Evolutionary conservation across 441 rosid genomes (phyloP).

Genomic region (Croton laevigatus): DNA sequence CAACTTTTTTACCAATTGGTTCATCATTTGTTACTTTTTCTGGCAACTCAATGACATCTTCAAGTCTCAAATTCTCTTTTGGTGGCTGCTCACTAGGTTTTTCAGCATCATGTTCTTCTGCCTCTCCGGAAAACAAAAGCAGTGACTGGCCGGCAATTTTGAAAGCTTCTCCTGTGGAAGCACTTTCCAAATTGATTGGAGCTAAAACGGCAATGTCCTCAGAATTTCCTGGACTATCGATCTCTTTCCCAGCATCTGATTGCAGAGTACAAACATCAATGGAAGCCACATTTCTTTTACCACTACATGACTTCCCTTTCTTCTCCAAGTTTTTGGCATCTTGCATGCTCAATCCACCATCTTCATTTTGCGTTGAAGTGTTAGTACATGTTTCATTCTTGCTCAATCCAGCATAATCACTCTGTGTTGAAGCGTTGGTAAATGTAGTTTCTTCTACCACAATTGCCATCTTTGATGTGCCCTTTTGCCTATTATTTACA

Average conservation of each 20-base stretch:
- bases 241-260: conserved; percentile 14
- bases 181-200: not conserved
- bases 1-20: no score
- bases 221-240: not conserved
- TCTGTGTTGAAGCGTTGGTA: conserved; percentile 11
- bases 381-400: not conserved
- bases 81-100: no score
- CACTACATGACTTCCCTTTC: conserved; percentile 6
- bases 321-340: conserved; percentile 13
- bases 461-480: conserved; percentile 15
- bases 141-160: conserved; percentile 1
- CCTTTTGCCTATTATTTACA: conserved; percentile 28
- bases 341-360: conserved; percentile 11
- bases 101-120: no score
- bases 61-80: no score
- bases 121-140: no score
- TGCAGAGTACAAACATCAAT: conserved; percentile 1
- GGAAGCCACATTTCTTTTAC: conserved; percentile 7
- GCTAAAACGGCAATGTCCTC: conserved; percentile 7
- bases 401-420: conserved; percentile 19
- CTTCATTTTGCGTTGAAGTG: conserved; percentile 16
- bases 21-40: no score
- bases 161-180: not conserved
- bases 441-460: conserved; percentile 12
- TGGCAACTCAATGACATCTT: no score